Conservation (phyloP, 164 flowering plant genomes). For the Malania oleifera region DNA sequence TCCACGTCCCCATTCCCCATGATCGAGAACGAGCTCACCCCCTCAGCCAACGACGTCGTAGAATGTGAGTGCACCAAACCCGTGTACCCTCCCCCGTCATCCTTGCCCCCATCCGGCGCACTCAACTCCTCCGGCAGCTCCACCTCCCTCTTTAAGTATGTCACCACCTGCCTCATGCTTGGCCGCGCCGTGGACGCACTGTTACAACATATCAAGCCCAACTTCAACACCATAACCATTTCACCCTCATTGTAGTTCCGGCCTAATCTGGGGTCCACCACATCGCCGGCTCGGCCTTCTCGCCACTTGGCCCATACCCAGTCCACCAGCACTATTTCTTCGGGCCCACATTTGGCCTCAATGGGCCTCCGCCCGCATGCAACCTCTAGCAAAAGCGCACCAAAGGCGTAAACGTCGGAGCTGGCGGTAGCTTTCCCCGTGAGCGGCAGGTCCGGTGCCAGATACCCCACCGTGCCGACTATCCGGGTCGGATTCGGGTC, state of each 20-base stretch:
- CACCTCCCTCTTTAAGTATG: conserved; percentile 43
- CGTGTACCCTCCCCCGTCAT: conserved; percentile 17
- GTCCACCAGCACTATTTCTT: conserved; percentile 50
- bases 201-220: conserved; percentile 52
- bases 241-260: conserved; percentile 31
- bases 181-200: conserved; percentile 29
- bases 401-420: conserved; percentile 59
- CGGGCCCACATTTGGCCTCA: conserved; percentile 42
- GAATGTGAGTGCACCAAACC: conserved; percentile 22
- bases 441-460: conserved; percentile 60
- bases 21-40: conserved; percentile 13
- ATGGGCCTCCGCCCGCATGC: conserved; percentile 58
- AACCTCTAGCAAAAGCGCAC: conserved; percentile 55
- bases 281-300: conserved; percentile 31
- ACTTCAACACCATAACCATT: conserved; percentile 30
- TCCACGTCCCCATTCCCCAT: conserved; percentile 8
- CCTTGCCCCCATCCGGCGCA: conserved; percentile 12
- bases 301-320: conserved; percentile 49
- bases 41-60: conserved; percentile 29
- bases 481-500: conserved; percentile 53
- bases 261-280: conserved; percentile 32
- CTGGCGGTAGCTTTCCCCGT: conserved; percentile 48
- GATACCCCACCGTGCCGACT: conserved; percentile 61
- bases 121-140: conserved; percentile 21
- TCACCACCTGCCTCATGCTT: conserved; percentile 44